Conservation (phyloP, 2,329 filamentous ascomycete genomes). For the Pyricularia pennisetigena region DNA sequence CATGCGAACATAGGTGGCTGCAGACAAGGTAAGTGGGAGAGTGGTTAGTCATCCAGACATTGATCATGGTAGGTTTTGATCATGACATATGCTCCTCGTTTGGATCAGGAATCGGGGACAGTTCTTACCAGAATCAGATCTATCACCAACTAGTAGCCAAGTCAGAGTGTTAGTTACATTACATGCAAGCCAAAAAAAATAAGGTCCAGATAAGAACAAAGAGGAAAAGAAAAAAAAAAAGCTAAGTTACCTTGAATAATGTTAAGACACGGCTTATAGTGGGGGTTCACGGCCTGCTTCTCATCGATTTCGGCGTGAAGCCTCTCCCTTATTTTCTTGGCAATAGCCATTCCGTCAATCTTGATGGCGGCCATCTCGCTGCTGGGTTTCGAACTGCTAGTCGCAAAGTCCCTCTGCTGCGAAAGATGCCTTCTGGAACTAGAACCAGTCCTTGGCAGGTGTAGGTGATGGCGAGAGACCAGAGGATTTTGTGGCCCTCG, state of each 20-base stretch:
- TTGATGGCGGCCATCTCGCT: constrained; percentile 73
- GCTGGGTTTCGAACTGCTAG: neutral
- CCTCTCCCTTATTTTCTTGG: constrained; percentile 78
- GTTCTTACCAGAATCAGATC: constrained; percentile 79
- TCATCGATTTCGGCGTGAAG: constrained; percentile 72
- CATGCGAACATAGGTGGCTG: constrained; percentile 98
- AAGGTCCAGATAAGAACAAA: constrained; percentile 8
- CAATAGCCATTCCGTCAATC: constrained; percentile 94
- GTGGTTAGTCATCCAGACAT: neutral
- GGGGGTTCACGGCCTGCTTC: constrained; percentile 72
- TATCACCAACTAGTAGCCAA: constrained; percentile 66
- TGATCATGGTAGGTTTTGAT: neutral
- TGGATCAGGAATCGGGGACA: neutral
- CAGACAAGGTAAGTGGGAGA: neutral
- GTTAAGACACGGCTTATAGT: constrained; percentile 81
- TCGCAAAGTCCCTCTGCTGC: neutral
- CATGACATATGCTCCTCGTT: neutral
- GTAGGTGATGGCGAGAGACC: neutral
- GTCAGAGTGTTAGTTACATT: neutral
- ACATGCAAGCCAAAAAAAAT: constrained; percentile 6
- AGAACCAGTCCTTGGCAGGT: neutral
- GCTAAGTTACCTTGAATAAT: constrained; percentile 75
- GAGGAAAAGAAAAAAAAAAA: constrained; percentile 6
- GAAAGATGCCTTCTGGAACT: neutral
- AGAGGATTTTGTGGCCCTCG: neutral